These are phyloP conservation scores for Cerioporus squamosus DNA, from an alignment of 1,284 basidiomycete genomes.

Conservation along the genomic window DNA sequence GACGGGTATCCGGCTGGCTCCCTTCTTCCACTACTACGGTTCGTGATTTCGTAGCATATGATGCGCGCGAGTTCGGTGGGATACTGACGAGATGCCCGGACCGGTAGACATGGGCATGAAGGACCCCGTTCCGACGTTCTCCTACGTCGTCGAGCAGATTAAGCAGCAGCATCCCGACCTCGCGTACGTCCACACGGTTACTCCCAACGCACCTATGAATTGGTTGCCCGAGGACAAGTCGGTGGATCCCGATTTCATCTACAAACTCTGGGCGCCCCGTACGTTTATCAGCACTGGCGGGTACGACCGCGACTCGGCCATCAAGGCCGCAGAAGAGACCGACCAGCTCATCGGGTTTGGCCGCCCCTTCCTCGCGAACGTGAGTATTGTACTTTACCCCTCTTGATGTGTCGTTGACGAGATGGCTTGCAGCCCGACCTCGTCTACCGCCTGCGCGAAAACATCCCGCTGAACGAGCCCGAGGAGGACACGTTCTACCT, in stretches of 20 bases:
- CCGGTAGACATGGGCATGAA: background rate
- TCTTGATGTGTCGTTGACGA: too few relatives aligned
- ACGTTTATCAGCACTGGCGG: constrained; percentile 43
- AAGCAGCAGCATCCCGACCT: background rate
- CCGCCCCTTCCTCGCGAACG: constrained; percentile 49
- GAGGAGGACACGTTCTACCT: constrained; percentile 20
- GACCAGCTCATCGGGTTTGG: constrained; percentile 49
- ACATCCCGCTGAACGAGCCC: constrained; percentile 15
- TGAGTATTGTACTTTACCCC: constrained; percentile 14
- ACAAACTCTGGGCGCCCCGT: constrained; percentile 34
- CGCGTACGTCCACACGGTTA: background rate
- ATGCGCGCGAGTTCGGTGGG: background rate
- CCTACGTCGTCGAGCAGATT: background rate
- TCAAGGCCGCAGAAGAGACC: constrained; percentile 34
- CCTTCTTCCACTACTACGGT: constrained; percentile 50
- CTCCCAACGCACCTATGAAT: background rate
- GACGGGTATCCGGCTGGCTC: constrained; percentile 56
- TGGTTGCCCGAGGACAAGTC: background rate
- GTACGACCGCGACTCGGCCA: constrained; percentile 30
- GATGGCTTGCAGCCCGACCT: constrained; percentile 18
- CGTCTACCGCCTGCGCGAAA: constrained; percentile 16
- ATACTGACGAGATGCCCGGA: background rate
- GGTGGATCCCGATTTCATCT: constrained; percentile 30
- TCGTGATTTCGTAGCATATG: constrained; percentile 5
- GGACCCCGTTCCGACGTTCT: background rate